phyloP scores from a whole-genome alignment of 768 basidiomycete genomes.

The Tephrocybe sp. region DNA sequence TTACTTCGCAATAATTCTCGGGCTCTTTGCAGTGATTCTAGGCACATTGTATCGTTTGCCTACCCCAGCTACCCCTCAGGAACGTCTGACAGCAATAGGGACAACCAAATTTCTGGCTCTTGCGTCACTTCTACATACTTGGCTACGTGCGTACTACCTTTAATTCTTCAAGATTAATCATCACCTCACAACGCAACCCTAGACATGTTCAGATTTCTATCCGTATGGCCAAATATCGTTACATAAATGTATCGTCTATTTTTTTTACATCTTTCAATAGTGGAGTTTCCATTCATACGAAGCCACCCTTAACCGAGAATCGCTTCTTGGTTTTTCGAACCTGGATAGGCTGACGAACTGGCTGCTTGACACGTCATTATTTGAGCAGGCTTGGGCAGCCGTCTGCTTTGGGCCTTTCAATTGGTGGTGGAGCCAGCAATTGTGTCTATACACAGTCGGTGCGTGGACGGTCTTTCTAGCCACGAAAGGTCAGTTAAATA shows the following conservation, averaged over 20 bases:
- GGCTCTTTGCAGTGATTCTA: constrained; percentile 20
- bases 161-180: background rate
- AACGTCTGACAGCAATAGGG: background rate
- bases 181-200: constrained; percentile 6
- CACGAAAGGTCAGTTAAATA: constrained; percentile 50
- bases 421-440: constrained; percentile 75
- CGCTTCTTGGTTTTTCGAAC: background rate
- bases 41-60: background rate
- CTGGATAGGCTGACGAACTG: constrained; percentile 43
- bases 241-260: background rate
- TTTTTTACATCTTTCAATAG: constrained; percentile 32
- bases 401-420: constrained; percentile 45
- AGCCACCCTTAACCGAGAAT: constrained; percentile 5
- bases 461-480: constrained; percentile 54
- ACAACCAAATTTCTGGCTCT: constrained; percentile 22
- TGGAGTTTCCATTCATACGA: constrained; percentile 59
- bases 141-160: constrained; percentile 30
- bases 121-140: constrained; percentile 32
- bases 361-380: constrained; percentile 54
- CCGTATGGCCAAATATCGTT: constrained; percentile 17
- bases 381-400: constrained; percentile 56
- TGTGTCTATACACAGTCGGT: constrained; percentile 60
- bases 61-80: background rate
- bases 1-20: constrained; percentile 26
- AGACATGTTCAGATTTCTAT: constrained; percentile 36